Percentiles rank a stretch among this genome's conserved stretches.
These are phyloP conservation scores for Priceomyces carsonii DNA, from an alignment of 805 yeast genomes.

Conservation along the genomic window DNA sequence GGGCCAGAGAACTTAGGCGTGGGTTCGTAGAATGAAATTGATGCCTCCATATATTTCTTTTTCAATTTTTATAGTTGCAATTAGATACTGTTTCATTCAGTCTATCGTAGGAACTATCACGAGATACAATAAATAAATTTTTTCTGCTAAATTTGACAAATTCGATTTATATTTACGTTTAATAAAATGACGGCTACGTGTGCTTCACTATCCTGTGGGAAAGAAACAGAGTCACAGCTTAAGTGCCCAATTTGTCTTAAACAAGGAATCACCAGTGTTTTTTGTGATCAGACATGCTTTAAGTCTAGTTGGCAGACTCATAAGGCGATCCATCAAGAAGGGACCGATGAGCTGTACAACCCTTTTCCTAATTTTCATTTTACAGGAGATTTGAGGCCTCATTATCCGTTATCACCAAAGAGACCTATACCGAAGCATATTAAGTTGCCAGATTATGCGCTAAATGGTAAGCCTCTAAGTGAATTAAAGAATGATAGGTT, in stretches of 20 bases:
- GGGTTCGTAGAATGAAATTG: neutral
- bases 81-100: too few relatives aligned
- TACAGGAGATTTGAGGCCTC: constrained; percentile 74
- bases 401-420: constrained; percentile 76
- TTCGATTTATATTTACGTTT: too few relatives aligned
- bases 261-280: constrained; percentile 57
- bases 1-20: constrained; percentile 69
- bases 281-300: constrained; percentile 86
- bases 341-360: constrained; percentile 57
- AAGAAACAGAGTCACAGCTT: constrained; percentile 67
- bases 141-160: too few relatives aligned
- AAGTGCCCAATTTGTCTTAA: constrained; percentile 94
- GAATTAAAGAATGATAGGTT: constrained; percentile 75
- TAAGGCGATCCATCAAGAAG: constrained; percentile 72
- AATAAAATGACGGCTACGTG: constrained; percentile 48
- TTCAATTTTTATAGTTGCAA: too few relatives aligned
- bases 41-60: too few relatives aligned
- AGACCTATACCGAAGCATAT: constrained; percentile 72
- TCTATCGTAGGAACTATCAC: too few relatives aligned
- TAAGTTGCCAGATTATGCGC: constrained; percentile 80
- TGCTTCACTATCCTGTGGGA: constrained; percentile 83
- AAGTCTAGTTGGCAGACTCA: constrained; percentile 70
- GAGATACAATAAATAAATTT: too few relatives aligned
- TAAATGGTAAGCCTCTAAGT: constrained; percentile 70
- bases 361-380: constrained; percentile 83